Percentiles rank a stretch among this genome's conserved stretches.
These are phyloP conservation scores for Bipolaris bicolor DNA, from an alignment of 2,329 filamentous ascomycete species.

Conservation along the genomic window DNA sequence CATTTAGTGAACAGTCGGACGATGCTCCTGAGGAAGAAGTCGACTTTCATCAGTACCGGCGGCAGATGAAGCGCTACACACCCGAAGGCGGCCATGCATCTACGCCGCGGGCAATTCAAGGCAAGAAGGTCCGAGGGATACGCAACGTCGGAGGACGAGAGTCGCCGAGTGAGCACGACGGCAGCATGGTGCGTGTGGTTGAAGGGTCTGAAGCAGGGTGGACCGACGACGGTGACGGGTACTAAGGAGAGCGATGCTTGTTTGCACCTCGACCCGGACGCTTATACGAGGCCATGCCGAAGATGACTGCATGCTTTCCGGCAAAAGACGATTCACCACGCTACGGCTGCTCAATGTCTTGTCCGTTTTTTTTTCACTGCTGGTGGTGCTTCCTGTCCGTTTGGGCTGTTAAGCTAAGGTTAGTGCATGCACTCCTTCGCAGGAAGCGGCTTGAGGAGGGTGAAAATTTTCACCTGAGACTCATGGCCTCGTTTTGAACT, in stretches of 20 bases:
- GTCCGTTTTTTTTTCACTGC: background rate
- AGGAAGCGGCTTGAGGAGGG: background rate
- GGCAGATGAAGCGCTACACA: conserved; percentile 68
- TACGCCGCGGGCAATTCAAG: conserved; percentile 41
- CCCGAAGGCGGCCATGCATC: conserved; percentile 46
- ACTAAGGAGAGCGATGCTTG: conserved; percentile 28
- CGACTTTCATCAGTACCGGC: conserved; percentile 78
- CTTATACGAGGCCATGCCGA: conserved; percentile 6
- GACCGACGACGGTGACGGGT: conserved; percentile 57
- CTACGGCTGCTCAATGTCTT: conserved; percentile 6
- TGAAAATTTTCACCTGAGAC: conserved; percentile 23
- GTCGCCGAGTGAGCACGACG: conserved; percentile 49
- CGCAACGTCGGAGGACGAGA: conserved; percentile 52
- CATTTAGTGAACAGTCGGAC: conserved; percentile 84
- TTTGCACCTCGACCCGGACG: conserved; percentile 8
- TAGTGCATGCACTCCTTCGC: conserved; percentile 2
- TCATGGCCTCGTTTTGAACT: conserved; percentile 16
- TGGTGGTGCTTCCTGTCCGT: background rate
- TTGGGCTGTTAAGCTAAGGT: background rate
- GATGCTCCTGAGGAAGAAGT: conserved; percentile 69
- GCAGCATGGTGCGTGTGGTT: conserved; percentile 53
- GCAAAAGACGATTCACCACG: conserved; percentile 1
- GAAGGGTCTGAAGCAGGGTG: conserved; percentile 60
- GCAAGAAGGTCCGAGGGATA: conserved; percentile 52
- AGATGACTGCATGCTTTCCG: conserved; percentile 13